phyloP scores from a whole-genome alignment of 371 early-diverging fungal species.

The Apophysomyces sp. region DNA sequence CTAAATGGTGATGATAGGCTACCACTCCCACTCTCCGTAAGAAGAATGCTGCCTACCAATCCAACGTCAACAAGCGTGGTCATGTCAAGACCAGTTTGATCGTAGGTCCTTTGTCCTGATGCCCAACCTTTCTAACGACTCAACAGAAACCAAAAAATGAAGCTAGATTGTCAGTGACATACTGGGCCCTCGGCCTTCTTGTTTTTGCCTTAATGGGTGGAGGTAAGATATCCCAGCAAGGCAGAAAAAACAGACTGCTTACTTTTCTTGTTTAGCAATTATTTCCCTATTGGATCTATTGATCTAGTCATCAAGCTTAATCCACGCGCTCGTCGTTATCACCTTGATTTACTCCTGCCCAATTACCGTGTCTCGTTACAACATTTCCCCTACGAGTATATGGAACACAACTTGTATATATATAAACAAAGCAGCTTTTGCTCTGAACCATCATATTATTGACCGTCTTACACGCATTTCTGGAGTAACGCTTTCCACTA shows the following conservation, averaged over 20 bases:
- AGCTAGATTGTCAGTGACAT: slow-evolving; percentile 15
- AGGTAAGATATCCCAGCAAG: slow-evolving; percentile 10
- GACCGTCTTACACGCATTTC: too few species aligned
- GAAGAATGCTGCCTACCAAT: slow-evolving; percentile 39
- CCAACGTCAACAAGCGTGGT: slow-evolving; percentile 37
- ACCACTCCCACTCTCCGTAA: slow-evolving; percentile 36
- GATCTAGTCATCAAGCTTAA: background rate
- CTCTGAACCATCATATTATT: too few species aligned
- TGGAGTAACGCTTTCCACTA: too few species aligned
- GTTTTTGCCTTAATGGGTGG: slow-evolving; percentile 22
- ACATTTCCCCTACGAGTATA: background rate
- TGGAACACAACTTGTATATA: background rate
- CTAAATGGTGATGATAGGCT: slow-evolving; percentile 12
- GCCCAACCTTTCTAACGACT: background rate
- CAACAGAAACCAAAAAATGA: slow-evolving; percentile 21
- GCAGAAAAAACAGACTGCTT: background rate
- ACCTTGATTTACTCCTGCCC: background rate
- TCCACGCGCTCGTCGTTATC: background rate
- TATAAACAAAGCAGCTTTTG: background rate
- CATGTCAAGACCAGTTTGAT: slow-evolving; percentile 32
- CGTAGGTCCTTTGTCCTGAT: slow-evolving; percentile 4
- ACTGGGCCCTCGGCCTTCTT: slow-evolving; percentile 18
- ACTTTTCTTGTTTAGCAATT: background rate
- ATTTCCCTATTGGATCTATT: background rate
- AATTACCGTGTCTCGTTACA: too few species aligned